phyloP scores from a whole-genome alignment of 1,284 basidiomycete species.

The Apiotrichum gracile region DNA sequence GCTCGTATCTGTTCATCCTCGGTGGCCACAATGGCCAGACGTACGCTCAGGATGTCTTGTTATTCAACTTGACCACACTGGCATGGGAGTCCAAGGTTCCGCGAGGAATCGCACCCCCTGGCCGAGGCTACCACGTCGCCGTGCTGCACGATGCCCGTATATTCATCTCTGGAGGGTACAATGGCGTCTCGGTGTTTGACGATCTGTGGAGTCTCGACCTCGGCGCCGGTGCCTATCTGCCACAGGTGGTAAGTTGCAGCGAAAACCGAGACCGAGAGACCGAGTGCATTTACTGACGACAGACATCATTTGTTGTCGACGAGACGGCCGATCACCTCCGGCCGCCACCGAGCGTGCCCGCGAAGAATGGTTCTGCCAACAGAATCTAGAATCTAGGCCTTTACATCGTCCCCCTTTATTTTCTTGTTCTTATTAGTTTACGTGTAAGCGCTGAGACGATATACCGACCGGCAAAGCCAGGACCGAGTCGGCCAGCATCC shows the following conservation, averaged over 20 bases:
- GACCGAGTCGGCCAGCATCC: too few relatives aligned
- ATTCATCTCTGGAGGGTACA: constrained; percentile 83
- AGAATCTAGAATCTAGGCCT: background rate
- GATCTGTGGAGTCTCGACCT: constrained; percentile 80
- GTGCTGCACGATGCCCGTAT: constrained; percentile 75
- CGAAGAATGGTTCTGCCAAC: constrained; percentile 8
- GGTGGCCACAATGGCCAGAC: constrained; percentile 78
- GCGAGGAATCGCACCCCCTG: constrained; percentile 60
- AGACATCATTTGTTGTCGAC: constrained; percentile 43
- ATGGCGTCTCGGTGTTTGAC: constrained; percentile 72
- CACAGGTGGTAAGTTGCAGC: constrained; percentile 59
- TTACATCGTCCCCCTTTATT: too few relatives aligned
- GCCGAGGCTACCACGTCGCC: constrained; percentile 69
- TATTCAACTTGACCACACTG: constrained; percentile 72
- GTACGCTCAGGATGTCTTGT: constrained; percentile 71
- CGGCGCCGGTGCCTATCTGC: constrained; percentile 81
- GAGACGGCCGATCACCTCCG: constrained; percentile 24
- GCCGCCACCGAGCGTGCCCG: background rate
- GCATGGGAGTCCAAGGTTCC: constrained; percentile 54
- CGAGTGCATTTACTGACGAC: background rate
- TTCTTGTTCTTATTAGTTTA: too few relatives aligned
- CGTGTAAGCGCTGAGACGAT: too few relatives aligned
- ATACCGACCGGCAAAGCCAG: too few relatives aligned
- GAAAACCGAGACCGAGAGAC: background rate
- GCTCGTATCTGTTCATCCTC: constrained; percentile 83